phyloP scores from a whole-genome alignment of 768 basidiomycete genomes.

The Suillus americanus region DNA sequence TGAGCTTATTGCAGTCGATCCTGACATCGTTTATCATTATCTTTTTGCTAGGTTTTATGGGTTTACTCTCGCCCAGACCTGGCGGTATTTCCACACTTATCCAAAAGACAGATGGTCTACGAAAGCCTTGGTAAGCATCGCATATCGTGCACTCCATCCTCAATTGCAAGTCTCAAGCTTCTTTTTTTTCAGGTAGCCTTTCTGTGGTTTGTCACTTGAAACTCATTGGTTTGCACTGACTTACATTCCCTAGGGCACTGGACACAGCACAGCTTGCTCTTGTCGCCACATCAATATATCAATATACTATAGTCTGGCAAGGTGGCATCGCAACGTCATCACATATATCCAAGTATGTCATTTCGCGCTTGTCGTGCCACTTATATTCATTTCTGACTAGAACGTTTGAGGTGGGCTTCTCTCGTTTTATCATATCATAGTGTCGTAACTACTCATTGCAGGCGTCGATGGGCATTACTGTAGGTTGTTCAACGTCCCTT shows the following conservation, averaged over 20 bases:
- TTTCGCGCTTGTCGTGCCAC: not conserved
- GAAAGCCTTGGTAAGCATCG: conserved; percentile 30
- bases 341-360: conserved; percentile 27
- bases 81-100: conserved; percentile 33
- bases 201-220: conserved; percentile 19
- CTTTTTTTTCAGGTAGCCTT: conserved; percentile 27
- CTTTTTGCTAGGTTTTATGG: conserved; percentile 30
- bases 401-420: conserved; percentile 3
- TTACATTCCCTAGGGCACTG: conserved; percentile 15
- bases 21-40: not conserved
- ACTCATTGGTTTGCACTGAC: not conserved
- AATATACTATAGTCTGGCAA: conserved; percentile 31
- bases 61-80: conserved; percentile 34
- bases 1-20: conserved; percentile 14
- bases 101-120: conserved; percentile 28
- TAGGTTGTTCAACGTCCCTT: conserved; percentile 6
- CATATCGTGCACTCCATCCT: not conserved
- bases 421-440: not conserved
- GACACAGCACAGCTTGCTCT: conserved; percentile 30
- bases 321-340: conserved; percentile 22
- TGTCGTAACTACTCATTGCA: conserved; percentile 9
- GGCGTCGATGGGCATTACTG: conserved; percentile 38
- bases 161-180: not conserved
- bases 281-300: conserved; percentile 31
- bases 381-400: not conserved